Base-by-base conservation (phyloP, 805 yeast species). In the Cyberlindnera veronae region DNA sequence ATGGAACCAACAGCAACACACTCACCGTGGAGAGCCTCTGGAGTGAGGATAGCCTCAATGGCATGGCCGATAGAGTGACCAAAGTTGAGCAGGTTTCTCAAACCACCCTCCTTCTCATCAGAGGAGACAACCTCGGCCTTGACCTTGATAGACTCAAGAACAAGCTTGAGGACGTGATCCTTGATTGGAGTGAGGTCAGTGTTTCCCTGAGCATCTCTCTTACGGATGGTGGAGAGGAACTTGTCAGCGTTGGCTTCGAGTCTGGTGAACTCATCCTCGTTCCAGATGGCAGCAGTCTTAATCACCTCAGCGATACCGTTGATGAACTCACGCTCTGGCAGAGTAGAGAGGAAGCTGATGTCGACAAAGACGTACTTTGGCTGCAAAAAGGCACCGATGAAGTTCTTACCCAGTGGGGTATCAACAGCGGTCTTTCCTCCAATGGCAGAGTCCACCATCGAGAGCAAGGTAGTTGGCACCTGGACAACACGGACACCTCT, bases 401-500 rank as follows among this genome's bases (percentile, higher is more conserved):
- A 83, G 68, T 93, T 93, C 71, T 93, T 93, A 33, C 99, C 99
- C 48, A 84, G 63, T 2, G 97, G 96, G 12, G 97, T 90, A 61
- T 93, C 99, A 42, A 93, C 90, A 29, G 99, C 99, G 32, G 99
- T 93, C 62, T 93, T 93, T 30, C 99, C 99, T 44, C 99, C 99
- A 53, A 93, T 88, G 5, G 97, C 87, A 10, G 97, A 89, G 63
- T 93, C 99, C 24, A 93, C 99, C 99, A 93, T 93, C 8, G 99
- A 83, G 48, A 93, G 72, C 49, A 93, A 66, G 24, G 96, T 85
- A 6, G 99, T 93, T 41, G 99, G 99, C 21, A 93, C 74, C 63
- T 93, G 99, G 32, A 89, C 81, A 42, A 89, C 88, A 48, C 96
- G 75, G 8, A 93, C 95, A 42, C 99, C 99, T 61, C 99, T 77